Evolutionary conservation across 148 eudicot species (phyloP), one percentile per base, ranked within the genome.

Genomic region (Linanthus parryae): DNA sequence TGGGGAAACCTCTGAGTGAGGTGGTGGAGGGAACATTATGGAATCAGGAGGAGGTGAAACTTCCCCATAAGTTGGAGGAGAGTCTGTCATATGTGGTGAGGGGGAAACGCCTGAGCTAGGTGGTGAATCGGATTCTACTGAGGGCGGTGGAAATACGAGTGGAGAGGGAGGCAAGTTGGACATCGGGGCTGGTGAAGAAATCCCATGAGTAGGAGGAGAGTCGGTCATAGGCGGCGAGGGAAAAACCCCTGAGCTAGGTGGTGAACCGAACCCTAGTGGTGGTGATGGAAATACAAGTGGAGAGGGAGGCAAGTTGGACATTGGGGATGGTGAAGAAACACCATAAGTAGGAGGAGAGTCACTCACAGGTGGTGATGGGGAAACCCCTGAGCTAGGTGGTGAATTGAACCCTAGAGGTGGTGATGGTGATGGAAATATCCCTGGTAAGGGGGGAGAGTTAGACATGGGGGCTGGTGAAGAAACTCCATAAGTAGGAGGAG

Each of bases 1-100:
- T n/a, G n/a, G n/a, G n/a, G n/a, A n/a, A n/a, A n/a, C 14, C 16
- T 8, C 5, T 13, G 5, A 35, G 14, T 12, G 57, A 23, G n/a
- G 39, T 25, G 57, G 57, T 10, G 57, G 57, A 37, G 23, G 52
- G 13, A 34, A 48, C 15, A 38, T 31, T 9, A 40, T 17, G 15
- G 11, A 30, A 5, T 25, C 15, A 29, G 65, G 65, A 21, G 29
- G 19, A 0, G 38, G 49, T 3, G 21, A n/a, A 2, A 35, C 27
- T 13, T 12, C 12, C 7, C 1, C n/a, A n/a, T n/a, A n/a, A 7
- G 40, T 39, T 2, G 35, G 58, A 54, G 58, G 58, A 54, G 36
- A 34, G 38, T n/a, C 40, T 3, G 58, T 45, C 3, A 54, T 54
- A 1, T 2, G n/a, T 9, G 54, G 26, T 23, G 3, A 15, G 33